Evolutionary conservation across 345 rosid genomes (phyloP).

Genomic region (Sonneratia caseolaris): DNA sequence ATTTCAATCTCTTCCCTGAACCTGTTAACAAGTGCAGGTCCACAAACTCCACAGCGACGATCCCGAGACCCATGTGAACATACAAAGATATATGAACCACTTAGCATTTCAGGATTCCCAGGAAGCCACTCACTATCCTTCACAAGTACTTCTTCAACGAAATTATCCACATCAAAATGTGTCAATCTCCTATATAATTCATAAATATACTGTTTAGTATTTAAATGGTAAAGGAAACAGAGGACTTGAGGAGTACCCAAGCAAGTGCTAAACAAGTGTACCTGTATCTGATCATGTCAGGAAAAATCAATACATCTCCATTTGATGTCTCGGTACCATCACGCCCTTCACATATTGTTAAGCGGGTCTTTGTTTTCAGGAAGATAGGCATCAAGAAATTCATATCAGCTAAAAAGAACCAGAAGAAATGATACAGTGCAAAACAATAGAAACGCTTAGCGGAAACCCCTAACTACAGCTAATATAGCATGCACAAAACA

Average conservation of each 20-base stretch:
- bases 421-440: background rate
- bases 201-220: conserved; percentile 10
- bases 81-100: conserved; percentile 79
- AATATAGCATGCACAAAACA: too few species aligned
- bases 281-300: conserved; percentile 99
- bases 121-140: conserved; percentile 91
- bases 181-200: conserved; percentile 86
- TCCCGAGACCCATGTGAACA: conserved; percentile 93
- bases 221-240: background rate
- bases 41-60: conserved; percentile 88
- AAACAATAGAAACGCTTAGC: background rate
- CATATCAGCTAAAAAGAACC: background rate
- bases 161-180: conserved; percentile 96
- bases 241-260: background rate
- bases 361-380: conserved; percentile 46
- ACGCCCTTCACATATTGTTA: conserved; percentile 95
- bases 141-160: conserved; percentile 95
- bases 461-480: too few species aligned
- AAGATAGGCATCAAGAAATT: background rate
- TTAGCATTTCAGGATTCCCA: conserved; percentile 72
- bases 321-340: conserved; percentile 97
- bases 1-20: conserved; percentile 81
- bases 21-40: conserved; percentile 66
- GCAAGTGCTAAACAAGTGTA: conserved; percentile 12
- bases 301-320: conserved; percentile 93